Conservation (phyloP, 2,329 filamentous ascomycete genomes). For the Aspergillus hiratsukae region DNA sequence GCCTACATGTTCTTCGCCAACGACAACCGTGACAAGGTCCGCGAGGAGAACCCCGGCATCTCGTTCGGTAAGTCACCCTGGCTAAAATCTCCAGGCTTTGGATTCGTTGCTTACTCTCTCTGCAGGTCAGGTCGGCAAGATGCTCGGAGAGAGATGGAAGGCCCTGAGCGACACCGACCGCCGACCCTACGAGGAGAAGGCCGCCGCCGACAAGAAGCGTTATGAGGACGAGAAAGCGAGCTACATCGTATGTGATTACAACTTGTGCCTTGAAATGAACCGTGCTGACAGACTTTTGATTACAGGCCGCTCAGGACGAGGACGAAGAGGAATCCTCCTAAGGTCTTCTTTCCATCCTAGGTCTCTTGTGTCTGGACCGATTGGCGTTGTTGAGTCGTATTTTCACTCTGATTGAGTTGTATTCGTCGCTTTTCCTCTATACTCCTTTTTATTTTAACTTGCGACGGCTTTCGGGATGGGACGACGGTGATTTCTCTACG, state of each 20-base stretch:
- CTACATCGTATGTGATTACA: constrained; percentile 67
- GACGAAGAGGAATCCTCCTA: constrained; percentile 51
- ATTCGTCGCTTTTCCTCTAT: constrained; percentile 24
- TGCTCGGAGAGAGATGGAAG: constrained; percentile 99
- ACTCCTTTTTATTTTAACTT: constrained; percentile 22
- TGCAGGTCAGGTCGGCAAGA: constrained; percentile 89
- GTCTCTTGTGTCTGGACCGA: constrained; percentile 25
- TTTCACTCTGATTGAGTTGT: constrained; percentile 29
- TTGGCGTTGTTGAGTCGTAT: constrained; percentile 34
- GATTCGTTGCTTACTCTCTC: constrained; percentile 14
- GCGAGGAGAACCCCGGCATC: constrained; percentile 97
- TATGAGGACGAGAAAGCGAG: constrained; percentile 97
- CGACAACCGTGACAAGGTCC: constrained; percentile 96
- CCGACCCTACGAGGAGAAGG: constrained; percentile 92
- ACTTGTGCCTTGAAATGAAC: neutral
- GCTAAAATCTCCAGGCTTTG: neutral
- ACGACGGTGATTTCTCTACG: constrained; percentile 29
- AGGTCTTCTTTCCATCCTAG: constrained; percentile 15
- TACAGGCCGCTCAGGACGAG: constrained; percentile 51
- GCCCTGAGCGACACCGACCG: constrained; percentile 89
- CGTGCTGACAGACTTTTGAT: constrained; percentile 6
- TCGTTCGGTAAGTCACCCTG: constrained; percentile 67
- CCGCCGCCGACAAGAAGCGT: constrained; percentile 94
- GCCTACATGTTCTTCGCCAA: constrained; percentile 99
- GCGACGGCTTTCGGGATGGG: constrained; percentile 31